Base-by-base conservation (phyloP, 108 stramenopile species). In the Nitzschia inconspicua region DNA sequence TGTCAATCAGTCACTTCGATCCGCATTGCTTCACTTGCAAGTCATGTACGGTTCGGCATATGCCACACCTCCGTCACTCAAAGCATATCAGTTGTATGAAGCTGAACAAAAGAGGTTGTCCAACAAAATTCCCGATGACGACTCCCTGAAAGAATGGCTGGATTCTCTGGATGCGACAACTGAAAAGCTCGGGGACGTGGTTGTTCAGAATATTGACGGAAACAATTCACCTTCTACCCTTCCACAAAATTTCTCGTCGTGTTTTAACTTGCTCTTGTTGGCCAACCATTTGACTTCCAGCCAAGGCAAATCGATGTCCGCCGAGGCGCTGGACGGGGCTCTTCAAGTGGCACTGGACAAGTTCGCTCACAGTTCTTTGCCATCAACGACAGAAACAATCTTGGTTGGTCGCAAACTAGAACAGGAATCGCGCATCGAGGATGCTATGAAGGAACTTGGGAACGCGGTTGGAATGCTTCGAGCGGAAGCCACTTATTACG, bases 11-110 rank as follows among this genome's bases (percentile, higher is more conserved):
- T 22, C 66, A 18, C 26, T 66, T 1, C 18, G 44, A 46, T 13
- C 54, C 23, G 55, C 65, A 9, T 14, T 66, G 27, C 14, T 43
- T 10, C 30, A 47, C 9, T n/a, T 66, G 31, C 55, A 47, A 55
- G 46, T 44, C 23, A 39, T 66, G 16, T 66, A 66, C 28, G 44
- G 65, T 11, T 2, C 13, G 13, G 13, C 25, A 13, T 51, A 51
- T 31, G 50, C 18, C 3, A 25, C 26, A 13, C 29, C 50, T 6
- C 18, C 28, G 28, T 51, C 50, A 18, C 18, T 13, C 8, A 31
- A 26, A 7, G 50, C 30, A 31, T 14, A 22, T 11, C 13, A 22
- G 18, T 10, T 25, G 46, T 10, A 14, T 4, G 29, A 51, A 2
- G 50, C 34, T 32, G 50, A 30, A 13, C 30, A 31, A 30, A 51